Percentiles rank a stretch among this genome's conserved stretches.
Evolutionary conservation across 257 asterid species (phyloP).

Genomic region (Ballota nigra): DNA sequence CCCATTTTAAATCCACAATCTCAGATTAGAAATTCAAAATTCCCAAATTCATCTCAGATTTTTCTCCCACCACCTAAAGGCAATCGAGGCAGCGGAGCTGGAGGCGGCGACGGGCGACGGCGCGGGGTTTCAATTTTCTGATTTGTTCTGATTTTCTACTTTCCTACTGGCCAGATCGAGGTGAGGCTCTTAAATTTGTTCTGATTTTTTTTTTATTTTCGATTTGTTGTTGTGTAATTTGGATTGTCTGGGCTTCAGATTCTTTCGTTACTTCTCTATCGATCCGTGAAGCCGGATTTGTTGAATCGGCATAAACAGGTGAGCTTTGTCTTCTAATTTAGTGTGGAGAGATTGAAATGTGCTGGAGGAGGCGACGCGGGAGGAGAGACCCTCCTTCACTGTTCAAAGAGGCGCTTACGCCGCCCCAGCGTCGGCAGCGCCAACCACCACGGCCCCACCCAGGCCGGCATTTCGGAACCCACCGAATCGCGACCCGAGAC

Average conservation of each 20-base stretch:
- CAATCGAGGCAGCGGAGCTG: too few relatives aligned
- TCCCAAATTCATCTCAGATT: too few relatives aligned
- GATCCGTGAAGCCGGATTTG: conserved; percentile 73
- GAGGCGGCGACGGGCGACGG: too few relatives aligned
- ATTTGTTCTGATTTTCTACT: too few relatives aligned
- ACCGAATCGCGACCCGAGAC: conserved; percentile 72
- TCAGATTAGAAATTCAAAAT: too few relatives aligned
- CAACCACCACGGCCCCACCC: conserved; percentile 82
- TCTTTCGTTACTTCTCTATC: conserved; percentile 68
- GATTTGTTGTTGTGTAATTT: conserved; percentile 12
- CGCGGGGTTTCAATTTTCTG: too few relatives aligned
- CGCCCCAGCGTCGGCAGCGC: conserved; percentile 86
- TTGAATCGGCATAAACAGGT: conserved; percentile 91
- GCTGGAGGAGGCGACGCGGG: too few relatives aligned
- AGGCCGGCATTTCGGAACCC: conserved; percentile 67
- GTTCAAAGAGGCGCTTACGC: too few relatives aligned
- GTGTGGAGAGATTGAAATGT: background rate
- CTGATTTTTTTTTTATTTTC: background rate
- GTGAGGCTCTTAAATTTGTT: conserved; percentile 41
- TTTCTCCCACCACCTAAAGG: too few relatives aligned
- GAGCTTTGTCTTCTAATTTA: background rate
- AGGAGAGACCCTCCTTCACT: too few relatives aligned
- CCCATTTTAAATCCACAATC: too few relatives aligned
- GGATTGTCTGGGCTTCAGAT: conserved; percentile 45
- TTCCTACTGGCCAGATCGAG: conserved; percentile 99